These are phyloP conservation scores for Phallus indusiatus DNA, from an alignment of 768 basidiomycete species.

Conservation along the genomic window DNA sequence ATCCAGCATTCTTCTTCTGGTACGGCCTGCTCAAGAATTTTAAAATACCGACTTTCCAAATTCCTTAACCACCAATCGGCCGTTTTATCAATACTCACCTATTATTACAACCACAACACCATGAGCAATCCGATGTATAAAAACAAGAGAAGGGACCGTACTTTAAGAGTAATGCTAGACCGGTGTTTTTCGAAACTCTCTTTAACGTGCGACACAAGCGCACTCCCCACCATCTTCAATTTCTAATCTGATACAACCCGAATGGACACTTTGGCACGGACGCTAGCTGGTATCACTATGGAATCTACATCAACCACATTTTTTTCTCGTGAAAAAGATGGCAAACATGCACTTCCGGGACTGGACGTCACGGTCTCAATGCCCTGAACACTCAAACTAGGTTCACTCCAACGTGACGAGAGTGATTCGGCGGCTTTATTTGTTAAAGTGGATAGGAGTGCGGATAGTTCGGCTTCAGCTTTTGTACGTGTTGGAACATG, in stretches of 20 bases:
- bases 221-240: constrained; percentile 53
- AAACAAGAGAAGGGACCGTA: constrained; percentile 19
- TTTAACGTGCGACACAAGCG: constrained; percentile 50
- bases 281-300: constrained; percentile 81
- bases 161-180: constrained; percentile 67
- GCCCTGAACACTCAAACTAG: constrained; percentile 82
- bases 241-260: constrained; percentile 94
- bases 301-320: constrained; percentile 38
- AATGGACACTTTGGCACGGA: constrained; percentile 75
- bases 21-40: constrained; percentile 74
- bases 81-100: constrained; percentile 73
- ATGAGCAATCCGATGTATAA: not conserved
- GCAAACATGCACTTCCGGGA: constrained; percentile 48
- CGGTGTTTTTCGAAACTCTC: constrained; percentile 46
- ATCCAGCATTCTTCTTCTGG: constrained; percentile 82
- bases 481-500: constrained; percentile 61
- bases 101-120: not conserved
- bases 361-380: constrained; percentile 80
- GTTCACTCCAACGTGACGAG: constrained; percentile 79
- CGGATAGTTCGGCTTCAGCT: constrained; percentile 54
- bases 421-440: constrained; percentile 58
- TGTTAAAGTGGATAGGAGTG: constrained; percentile 58
- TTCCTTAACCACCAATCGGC: constrained; percentile 97
- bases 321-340: too few relatives aligned
- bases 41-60: too few relatives aligned